Percentiles rank a stretch among this genome's conserved stretches.
Conservation (phyloP, 2,329 filamentous ascomycete genomes). For the Microdochium trichocladiopsis region DNA sequence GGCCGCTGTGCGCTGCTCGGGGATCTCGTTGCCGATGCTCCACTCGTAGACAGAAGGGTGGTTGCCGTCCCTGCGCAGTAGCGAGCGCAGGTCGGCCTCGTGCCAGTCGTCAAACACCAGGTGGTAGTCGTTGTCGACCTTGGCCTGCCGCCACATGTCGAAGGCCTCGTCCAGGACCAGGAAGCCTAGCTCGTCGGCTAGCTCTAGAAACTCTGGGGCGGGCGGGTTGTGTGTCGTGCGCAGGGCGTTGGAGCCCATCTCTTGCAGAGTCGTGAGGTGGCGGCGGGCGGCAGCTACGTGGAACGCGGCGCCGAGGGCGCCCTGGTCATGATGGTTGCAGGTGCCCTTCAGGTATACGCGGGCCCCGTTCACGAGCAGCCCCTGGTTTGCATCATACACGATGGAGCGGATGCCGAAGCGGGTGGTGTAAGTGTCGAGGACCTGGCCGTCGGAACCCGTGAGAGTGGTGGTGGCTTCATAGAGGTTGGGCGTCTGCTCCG, state of each 20-base stretch:
- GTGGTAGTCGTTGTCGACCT: slow-evolving; percentile 33
- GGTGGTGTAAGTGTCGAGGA: slow-evolving; percentile 39
- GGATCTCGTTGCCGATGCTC: slow-evolving; percentile 46
- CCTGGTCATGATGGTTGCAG: slow-evolving; percentile 44
- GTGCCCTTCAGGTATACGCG: slow-evolving; percentile 35
- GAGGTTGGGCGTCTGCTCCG: slow-evolving; percentile 35
- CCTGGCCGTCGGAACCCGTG: slow-evolving; percentile 7
- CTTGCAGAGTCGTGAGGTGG: slow-evolving; percentile 39
- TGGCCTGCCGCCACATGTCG: slow-evolving; percentile 40
- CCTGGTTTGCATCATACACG: slow-evolving; percentile 28
- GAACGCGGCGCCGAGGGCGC: slow-evolving; percentile 42
- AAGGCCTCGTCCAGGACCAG: slow-evolving; percentile 48
- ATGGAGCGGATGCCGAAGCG: slow-evolving; percentile 40
- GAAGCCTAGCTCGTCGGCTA: slow-evolving; percentile 41
- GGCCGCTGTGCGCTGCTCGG: slow-evolving; percentile 32
- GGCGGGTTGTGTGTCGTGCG: slow-evolving; percentile 47
- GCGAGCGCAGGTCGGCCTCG: slow-evolving; percentile 32
- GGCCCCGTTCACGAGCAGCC: slow-evolving; percentile 38
- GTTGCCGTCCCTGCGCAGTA: slow-evolving; percentile 33
- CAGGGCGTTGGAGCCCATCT: slow-evolving; percentile 42
- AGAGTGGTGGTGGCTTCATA: slow-evolving; percentile 38
- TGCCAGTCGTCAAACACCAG: background rate
- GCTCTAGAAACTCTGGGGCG: slow-evolving; percentile 38
- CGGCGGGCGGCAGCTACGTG: slow-evolving; percentile 38
- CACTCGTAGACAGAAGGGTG: slow-evolving; percentile 27